Evolutionary conservation across 805 yeast genomes (phyloP).

Genomic region (Yarrowia deformans): DNA sequence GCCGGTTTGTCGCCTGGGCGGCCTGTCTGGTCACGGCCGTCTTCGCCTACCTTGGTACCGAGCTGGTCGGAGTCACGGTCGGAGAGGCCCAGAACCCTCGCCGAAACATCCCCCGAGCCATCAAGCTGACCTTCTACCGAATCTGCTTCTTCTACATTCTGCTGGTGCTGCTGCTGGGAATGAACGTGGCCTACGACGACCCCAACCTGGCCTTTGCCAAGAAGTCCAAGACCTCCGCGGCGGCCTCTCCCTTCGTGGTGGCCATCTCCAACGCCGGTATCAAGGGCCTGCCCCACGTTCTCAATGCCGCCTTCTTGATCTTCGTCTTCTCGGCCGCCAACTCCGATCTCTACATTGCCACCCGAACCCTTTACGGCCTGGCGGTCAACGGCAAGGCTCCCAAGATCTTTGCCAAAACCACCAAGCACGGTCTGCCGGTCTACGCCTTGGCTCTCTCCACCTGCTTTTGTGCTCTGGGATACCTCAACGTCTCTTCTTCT

Average conservation of each 20-base stretch:
- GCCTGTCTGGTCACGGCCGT: constrained; percentile 71
- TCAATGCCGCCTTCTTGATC: constrained; percentile 78
- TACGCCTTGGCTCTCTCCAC: constrained; percentile 61
- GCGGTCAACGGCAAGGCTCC: constrained; percentile 81
- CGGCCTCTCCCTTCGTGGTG: constrained; percentile 85
- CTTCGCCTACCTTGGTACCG: constrained; percentile 76
- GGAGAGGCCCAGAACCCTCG: constrained; percentile 78
- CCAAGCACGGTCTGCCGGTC: constrained; percentile 74
- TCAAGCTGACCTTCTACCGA: constrained; percentile 72
- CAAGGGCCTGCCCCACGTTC: constrained; percentile 70
- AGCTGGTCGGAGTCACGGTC: constrained; percentile 72
- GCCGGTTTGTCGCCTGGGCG: constrained; percentile 67
- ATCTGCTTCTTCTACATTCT: constrained; percentile 68
- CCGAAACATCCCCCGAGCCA: constrained; percentile 72
- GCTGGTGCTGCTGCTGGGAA: constrained; percentile 68
- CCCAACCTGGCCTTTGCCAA: constrained; percentile 57
- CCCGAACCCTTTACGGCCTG: constrained; percentile 76
- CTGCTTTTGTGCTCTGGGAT: constrained; percentile 69
- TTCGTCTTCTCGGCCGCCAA: constrained; percentile 84
- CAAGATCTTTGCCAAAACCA: constrained; percentile 66
- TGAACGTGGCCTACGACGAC: constrained; percentile 70
- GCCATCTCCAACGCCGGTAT: constrained; percentile 76
- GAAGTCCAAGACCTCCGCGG: constrained; percentile 57
- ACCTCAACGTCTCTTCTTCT: constrained; percentile 67
- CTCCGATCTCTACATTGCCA: constrained; percentile 77